phyloP scores from a whole-genome alignment of 768 basidiomycete genomes.

The Suillus subaureus region DNA sequence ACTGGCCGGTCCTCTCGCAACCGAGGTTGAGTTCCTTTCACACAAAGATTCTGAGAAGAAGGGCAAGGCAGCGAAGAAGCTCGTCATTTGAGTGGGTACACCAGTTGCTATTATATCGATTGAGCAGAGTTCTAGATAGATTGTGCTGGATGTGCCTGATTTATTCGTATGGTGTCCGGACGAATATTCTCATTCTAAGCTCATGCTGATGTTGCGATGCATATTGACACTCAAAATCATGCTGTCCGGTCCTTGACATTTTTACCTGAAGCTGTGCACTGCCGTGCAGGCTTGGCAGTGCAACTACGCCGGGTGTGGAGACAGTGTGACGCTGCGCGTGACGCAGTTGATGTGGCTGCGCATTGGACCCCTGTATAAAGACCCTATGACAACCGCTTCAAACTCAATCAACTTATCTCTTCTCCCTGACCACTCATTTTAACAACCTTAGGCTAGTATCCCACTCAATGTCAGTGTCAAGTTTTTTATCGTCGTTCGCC shows the following conservation, averaged over 20 bases:
- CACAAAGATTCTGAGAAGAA: conserved; percentile 97
- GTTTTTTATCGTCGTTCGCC: conserved; percentile 66
- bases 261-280: not conserved
- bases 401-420: not conserved
- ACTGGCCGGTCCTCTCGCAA: conserved; percentile 83
- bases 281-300: not conserved
- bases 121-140: conserved; percentile 14
- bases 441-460: conserved; percentile 14
- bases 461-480: conserved; percentile 56
- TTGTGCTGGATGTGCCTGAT: conserved; percentile 25
- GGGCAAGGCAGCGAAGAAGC: conserved; percentile 81
- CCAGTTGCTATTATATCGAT: conserved; percentile 17
- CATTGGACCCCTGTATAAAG: conserved; percentile 13
- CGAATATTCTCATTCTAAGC: conserved; percentile 22
- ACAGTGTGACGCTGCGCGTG: conserved; percentile 10
- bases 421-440: conserved; percentile 7
- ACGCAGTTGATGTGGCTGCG: conserved; percentile 11
- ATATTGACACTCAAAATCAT: conserved; percentile 21
- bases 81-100: conserved; percentile 52
- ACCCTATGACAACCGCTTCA: conserved; percentile 21
- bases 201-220: conserved; percentile 23
- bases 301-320: no score
- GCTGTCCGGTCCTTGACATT: not conserved
- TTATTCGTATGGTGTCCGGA: conserved; percentile 32
- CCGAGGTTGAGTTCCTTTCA: conserved; percentile 92